Conservation (phyloP, 2,329 filamentous ascomycete species). For the Ophiostoma sp. region DNA sequence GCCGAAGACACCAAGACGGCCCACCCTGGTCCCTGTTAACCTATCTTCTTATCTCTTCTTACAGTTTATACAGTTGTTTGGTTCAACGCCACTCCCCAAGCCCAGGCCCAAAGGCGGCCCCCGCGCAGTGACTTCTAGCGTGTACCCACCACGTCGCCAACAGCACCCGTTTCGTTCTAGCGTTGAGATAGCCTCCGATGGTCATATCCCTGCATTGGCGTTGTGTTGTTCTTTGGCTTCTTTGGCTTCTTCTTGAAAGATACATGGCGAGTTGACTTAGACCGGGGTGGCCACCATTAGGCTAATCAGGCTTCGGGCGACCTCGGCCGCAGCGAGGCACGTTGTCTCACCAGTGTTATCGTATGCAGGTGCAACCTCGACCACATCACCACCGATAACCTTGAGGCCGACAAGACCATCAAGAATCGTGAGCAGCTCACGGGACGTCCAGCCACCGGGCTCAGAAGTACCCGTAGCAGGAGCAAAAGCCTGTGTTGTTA, state of each 20-base stretch:
- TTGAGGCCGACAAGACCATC: slow-evolving; percentile 66
- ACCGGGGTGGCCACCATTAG: slow-evolving; percentile 18
- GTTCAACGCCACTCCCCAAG: neutral
- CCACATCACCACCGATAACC: slow-evolving; percentile 71
- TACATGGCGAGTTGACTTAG: neutral
- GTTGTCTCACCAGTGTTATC: slow-evolving; percentile 72
- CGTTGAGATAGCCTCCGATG: neutral
- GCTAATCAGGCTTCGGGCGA: slow-evolving; percentile 15
- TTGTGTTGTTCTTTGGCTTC: neutral
- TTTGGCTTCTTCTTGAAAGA: neutral
- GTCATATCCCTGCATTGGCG: neutral
- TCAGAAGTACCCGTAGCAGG: slow-evolving; percentile 65
- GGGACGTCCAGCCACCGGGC: slow-evolving; percentile 72
- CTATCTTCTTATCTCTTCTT: slow-evolving; percentile 4
- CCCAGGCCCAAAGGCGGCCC: too few species aligned
- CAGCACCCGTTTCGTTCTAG: slow-evolving; percentile 3
- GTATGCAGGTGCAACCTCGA: slow-evolving; percentile 73
- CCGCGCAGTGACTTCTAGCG: neutral
- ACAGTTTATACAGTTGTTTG: neutral
- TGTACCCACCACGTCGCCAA: neutral
- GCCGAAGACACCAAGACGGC: neutral
- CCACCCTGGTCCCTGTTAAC: neutral
- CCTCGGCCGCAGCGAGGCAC: slow-evolving; percentile 18
- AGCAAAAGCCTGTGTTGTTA: slow-evolving; percentile 36
- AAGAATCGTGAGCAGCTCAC: slow-evolving; percentile 69